Conservation (phyloP, 2,329 filamentous ascomycete species). For the Apiospora koreana region DNA sequence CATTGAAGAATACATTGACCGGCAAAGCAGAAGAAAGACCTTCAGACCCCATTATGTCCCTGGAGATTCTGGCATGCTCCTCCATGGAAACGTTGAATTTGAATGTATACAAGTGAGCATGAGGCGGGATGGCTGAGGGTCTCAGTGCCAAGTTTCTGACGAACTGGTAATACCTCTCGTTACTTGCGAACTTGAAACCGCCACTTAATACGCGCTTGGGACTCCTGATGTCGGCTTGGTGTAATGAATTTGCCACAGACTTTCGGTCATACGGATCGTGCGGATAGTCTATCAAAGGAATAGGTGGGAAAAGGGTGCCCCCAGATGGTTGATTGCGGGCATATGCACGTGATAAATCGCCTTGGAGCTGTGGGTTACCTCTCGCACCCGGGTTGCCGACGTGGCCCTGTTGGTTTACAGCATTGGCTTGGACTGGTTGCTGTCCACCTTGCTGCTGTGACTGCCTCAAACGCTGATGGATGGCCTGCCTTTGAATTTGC, state of each 20-base stretch:
- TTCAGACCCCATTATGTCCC: slow-evolving; percentile 23
- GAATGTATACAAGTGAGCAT: slow-evolving; percentile 42
- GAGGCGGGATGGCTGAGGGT: slow-evolving; percentile 43
- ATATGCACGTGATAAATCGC: neutral
- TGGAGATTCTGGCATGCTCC: slow-evolving; percentile 38
- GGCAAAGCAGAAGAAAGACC: slow-evolving; percentile 30
- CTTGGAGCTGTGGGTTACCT: neutral
- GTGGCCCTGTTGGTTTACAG: neutral
- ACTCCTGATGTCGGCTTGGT: slow-evolving; percentile 49
- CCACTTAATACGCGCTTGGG: slow-evolving; percentile 39
- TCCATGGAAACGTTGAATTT: slow-evolving; percentile 46
- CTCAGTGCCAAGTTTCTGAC: slow-evolving; percentile 51
- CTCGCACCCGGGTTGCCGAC: neutral
- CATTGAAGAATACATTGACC: slow-evolving; percentile 45
- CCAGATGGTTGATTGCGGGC: neutral
- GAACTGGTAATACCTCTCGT: slow-evolving; percentile 57
- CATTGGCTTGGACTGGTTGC: neutral
- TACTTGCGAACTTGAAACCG: slow-evolving; percentile 22
- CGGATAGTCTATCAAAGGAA: slow-evolving; percentile 39
- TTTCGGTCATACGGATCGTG: slow-evolving; percentile 41
- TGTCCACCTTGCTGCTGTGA: slow-evolving; percentile 4
- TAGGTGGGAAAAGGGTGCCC: neutral
- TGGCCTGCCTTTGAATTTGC: slow-evolving; percentile 7
- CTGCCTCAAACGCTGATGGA: slow-evolving; percentile 10
- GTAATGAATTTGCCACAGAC: slow-evolving; percentile 45